A percentile compares a stretch with the other conserved stretches of the same genome.
Evolutionary conservation across 192 early-diverging fungal genomes (phyloP).

Genomic region (Obelidium mucronatum): DNA sequence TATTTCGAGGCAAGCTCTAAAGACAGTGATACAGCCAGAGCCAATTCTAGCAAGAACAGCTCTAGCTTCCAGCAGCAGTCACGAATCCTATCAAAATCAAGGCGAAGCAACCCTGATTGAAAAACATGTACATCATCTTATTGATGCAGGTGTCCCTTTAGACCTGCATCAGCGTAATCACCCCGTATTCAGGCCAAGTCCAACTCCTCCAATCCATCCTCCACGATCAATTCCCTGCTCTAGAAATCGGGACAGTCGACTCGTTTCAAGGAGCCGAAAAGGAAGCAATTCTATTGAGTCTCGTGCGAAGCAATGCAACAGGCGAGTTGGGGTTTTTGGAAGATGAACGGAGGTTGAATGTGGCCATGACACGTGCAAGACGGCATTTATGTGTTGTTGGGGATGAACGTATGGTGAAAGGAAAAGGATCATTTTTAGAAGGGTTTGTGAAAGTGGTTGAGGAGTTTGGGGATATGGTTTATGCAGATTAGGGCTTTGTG

Average conservation of each 20-base stretch:
- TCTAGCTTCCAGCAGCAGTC: too few relatives aligned
- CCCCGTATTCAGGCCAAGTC: constrained; percentile 87
- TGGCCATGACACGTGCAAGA: constrained; percentile 88
- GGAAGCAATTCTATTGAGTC: constrained; percentile 80
- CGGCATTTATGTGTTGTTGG: constrained; percentile 86
- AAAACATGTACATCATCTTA: constrained; percentile 67
- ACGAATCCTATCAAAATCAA: constrained; percentile 75
- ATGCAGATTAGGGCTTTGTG: constrained; percentile 19
- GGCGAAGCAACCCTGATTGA: constrained; percentile 76
- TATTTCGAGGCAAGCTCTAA: constrained; percentile 10
- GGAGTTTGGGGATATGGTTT: constrained; percentile 51
- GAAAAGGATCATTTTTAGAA: constrained; percentile 57
- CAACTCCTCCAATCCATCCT: constrained; percentile 37
- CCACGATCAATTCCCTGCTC: neutral
- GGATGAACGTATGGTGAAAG: constrained; percentile 67
- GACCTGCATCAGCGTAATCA: constrained; percentile 82
- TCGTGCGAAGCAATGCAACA: constrained; percentile 81
- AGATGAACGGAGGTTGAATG: constrained; percentile 85
- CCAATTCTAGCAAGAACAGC: too few relatives aligned
- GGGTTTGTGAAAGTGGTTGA: constrained; percentile 57
- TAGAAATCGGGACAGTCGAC: constrained; percentile 37
- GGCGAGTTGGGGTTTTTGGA: constrained; percentile 85
- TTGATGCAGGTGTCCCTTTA: constrained; percentile 67
- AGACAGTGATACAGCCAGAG: constrained; percentile 3
- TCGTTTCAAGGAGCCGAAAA: constrained; percentile 78